phyloP scores from a whole-genome alignment of 2,329 filamentous ascomycete species.

The Claviceps spartinae region DNA sequence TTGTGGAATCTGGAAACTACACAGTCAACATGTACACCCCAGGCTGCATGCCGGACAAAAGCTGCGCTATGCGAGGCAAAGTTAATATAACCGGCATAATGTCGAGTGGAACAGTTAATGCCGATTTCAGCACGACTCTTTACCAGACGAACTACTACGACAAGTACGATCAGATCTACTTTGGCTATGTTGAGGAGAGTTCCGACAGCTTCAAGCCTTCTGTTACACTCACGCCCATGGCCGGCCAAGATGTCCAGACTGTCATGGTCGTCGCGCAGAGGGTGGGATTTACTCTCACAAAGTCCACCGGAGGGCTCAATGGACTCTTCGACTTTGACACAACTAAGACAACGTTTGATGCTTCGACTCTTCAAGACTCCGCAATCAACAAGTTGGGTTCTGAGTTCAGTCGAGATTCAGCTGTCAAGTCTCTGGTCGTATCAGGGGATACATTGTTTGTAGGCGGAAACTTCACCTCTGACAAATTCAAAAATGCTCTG shows the following conservation, averaged over 20 bases:
- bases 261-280: conserved; percentile 81
- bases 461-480: conserved; percentile 70
- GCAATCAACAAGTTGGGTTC: conserved; percentile 64
- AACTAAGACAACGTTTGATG: conserved; percentile 33
- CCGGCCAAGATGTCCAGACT: conserved; percentile 44
- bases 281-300: conserved; percentile 62
- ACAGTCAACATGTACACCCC: conserved; percentile 85
- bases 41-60: conserved; percentile 68
- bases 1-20: conserved; percentile 84
- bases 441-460: conserved; percentile 55
- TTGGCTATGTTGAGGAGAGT: conserved; percentile 67
- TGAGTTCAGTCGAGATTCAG: conserved; percentile 52
- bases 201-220: conserved; percentile 62
- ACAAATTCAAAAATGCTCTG: conserved; percentile 61
- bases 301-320: conserved; percentile 69
- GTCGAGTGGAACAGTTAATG: conserved; percentile 32
- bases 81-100: conserved; percentile 70
- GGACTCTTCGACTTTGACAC: conserved; percentile 85
- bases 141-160: conserved; percentile 92
- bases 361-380: conserved; percentile 53
- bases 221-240: conserved; percentile 60
- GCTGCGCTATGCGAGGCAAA: conserved; percentile 62
- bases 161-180: conserved; percentile 90
- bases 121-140: conserved; percentile 45
- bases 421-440: conserved; percentile 54